Evolutionary conservation across 352 stramenopile species (phyloP).

Genomic region (Phytophthora aleatoria): DNA sequence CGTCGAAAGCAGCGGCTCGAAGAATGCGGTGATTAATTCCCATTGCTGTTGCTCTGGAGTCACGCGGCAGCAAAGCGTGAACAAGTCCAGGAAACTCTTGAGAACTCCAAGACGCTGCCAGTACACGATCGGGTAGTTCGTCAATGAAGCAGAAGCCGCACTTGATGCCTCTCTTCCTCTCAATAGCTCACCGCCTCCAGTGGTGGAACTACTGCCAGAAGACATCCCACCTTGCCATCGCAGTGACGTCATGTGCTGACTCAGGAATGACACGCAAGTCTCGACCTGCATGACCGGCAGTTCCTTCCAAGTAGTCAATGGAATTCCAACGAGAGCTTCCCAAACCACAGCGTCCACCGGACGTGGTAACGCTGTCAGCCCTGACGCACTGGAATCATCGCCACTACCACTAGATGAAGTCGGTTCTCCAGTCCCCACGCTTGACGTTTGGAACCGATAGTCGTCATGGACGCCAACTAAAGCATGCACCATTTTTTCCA

Average conservation of each 20-base stretch:
- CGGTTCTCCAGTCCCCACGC: constrained; percentile 17
- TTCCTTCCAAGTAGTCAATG: constrained; percentile 49
- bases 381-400: constrained; percentile 10
- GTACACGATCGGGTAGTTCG: constrained; percentile 58
- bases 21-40: constrained; percentile 70
- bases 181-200: constrained; percentile 9
- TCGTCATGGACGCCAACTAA: constrained; percentile 83
- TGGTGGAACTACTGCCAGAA: constrained; percentile 9
- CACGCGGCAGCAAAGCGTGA: constrained; percentile 69
- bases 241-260: constrained; percentile 65
- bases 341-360: constrained; percentile 70
- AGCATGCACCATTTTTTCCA: constrained; percentile 82
- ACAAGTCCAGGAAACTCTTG: constrained; percentile 80
- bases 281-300: constrained; percentile 51
- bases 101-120: constrained; percentile 79
- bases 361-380: constrained; percentile 41
- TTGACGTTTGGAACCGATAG: constrained; percentile 66
- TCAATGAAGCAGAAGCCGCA: constrained; percentile 7
- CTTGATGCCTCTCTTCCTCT: constrained; percentile 19
- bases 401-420: constrained; percentile 9
- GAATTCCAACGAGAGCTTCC: constrained; percentile 65
- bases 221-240: constrained; percentile 54
- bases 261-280: constrained; percentile 56
- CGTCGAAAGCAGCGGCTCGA: constrained; percentile 80
- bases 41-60: constrained; percentile 69